Conservation (phyloP, 1,139 yeast species). For the Scheffersomyces parashehatae region DNA sequence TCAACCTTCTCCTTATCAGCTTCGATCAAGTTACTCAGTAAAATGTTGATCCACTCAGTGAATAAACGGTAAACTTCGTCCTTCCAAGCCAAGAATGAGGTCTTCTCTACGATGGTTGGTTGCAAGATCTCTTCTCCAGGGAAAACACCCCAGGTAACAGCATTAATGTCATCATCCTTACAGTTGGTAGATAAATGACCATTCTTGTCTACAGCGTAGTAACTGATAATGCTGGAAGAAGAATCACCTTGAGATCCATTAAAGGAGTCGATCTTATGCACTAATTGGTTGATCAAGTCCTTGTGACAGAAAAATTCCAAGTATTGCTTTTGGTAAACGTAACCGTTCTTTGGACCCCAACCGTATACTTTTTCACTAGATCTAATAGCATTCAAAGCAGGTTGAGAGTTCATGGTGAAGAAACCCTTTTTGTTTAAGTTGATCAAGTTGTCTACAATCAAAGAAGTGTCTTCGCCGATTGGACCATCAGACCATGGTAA, state of each 20-base stretch:
- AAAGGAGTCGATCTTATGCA: constrained; percentile 37
- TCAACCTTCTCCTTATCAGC: constrained; percentile 29
- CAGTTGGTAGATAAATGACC: constrained; percentile 69
- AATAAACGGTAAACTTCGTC: constrained; percentile 89
- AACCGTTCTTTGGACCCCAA: constrained; percentile 96
- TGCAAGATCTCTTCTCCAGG: constrained; percentile 90
- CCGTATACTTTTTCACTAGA: constrained; percentile 77
- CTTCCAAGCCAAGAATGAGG: constrained; percentile 92
- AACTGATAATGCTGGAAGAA: constrained; percentile 55
- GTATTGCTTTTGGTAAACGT: constrained; percentile 92
- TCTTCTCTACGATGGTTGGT: constrained; percentile 90
- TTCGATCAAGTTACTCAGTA: constrained; percentile 37
- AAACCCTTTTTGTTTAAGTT: constrained; percentile 65
- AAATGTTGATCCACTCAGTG: constrained; percentile 73
- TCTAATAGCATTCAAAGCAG: constrained; percentile 79
- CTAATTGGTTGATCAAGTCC: constrained; percentile 40
- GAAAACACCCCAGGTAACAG: constrained; percentile 97
- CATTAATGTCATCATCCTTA: constrained; percentile 77
- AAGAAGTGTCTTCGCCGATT: constrained; percentile 71
- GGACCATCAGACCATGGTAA: constrained; percentile 97
- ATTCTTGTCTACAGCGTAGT: constrained; percentile 69
- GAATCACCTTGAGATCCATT: constrained; percentile 43
- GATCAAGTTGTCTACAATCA: constrained; percentile 61
- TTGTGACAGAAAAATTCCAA: constrained; percentile 81
- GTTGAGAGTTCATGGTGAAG: constrained; percentile 90